Percentiles rank a stretch among this genome's conserved stretches.
These are phyloP conservation scores for Voacanga thouarsii DNA, from an alignment of 257 asterid genomes.

Conservation along the genomic window DNA sequence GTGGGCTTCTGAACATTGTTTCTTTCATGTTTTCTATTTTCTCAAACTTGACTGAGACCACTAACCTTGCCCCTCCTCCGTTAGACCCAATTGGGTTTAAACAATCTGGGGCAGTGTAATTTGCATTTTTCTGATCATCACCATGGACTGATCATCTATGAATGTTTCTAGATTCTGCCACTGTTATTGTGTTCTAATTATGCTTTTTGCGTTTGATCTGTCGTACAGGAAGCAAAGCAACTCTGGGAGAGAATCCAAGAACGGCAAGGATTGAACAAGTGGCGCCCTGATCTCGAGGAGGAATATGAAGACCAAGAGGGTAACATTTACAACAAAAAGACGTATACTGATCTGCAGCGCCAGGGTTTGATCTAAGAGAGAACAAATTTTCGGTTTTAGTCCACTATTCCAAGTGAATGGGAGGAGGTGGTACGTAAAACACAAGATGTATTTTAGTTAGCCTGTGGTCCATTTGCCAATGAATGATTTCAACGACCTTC, in stretches of 20 bases:
- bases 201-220: background rate
- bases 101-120: background rate
- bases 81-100: background rate
- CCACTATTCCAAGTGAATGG: background rate
- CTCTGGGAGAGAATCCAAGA: constrained; percentile 95
- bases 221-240: constrained; percentile 82
- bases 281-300: constrained; percentile 99
- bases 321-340: constrained; percentile 94
- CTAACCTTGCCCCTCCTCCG: background rate
- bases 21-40: background rate
- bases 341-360: constrained; percentile 91
- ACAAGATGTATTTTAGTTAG: background rate
- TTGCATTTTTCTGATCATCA: background rate
- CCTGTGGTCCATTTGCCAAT: background rate
- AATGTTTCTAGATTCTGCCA: background rate
- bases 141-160: background rate
- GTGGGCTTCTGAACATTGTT: constrained; percentile 27
- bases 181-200: background rate
- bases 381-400: background rate
- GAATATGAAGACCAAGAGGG: constrained; percentile 98
- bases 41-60: background rate
- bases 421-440: background rate
- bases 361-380: constrained; percentile 77
- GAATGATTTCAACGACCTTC: background rate
- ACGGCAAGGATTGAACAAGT: constrained; percentile 77